Evolutionary conservation across 139 green algal genomes (phyloP).

Genomic region (Chlorella ohadii): DNA sequence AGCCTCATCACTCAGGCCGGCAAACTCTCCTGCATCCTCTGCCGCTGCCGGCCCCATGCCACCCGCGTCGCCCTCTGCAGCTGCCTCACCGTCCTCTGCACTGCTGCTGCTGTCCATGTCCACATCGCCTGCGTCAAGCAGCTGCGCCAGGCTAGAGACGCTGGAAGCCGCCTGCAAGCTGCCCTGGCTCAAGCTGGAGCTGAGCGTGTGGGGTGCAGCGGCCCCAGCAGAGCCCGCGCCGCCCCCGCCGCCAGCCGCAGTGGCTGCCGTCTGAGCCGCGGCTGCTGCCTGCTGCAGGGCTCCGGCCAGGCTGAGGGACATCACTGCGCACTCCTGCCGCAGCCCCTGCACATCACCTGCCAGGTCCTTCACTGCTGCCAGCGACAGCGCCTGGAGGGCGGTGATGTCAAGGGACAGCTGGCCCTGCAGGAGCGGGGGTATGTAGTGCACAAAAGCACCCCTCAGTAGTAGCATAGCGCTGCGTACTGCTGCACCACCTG

Average conservation of each 20-base stretch:
- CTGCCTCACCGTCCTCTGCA: neutral
- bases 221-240: no score
- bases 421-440: neutral
- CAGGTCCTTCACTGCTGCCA: neutral
- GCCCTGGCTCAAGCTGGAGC: no score
- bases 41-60: neutral
- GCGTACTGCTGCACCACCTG: no score
- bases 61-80: no score
- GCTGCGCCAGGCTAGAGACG: neutral
- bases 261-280: no score
- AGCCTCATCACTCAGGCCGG: neutral
- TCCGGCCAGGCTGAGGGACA: neutral
- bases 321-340: neutral
- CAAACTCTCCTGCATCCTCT: neutral
- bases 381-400: neutral
- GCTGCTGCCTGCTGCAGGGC: neutral
- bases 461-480: no score
- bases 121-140: neutral
- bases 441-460: neutral
- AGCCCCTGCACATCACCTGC: neutral
- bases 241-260: no score
- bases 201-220: no score
- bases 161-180: neutral
- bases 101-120: neutral
- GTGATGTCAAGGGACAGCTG: neutral